Evolutionary conservation across 805 yeast genomes (phyloP), one percentile per base, ranked within the genome.

Genomic region (Metschnikowia shivogae): DNA sequence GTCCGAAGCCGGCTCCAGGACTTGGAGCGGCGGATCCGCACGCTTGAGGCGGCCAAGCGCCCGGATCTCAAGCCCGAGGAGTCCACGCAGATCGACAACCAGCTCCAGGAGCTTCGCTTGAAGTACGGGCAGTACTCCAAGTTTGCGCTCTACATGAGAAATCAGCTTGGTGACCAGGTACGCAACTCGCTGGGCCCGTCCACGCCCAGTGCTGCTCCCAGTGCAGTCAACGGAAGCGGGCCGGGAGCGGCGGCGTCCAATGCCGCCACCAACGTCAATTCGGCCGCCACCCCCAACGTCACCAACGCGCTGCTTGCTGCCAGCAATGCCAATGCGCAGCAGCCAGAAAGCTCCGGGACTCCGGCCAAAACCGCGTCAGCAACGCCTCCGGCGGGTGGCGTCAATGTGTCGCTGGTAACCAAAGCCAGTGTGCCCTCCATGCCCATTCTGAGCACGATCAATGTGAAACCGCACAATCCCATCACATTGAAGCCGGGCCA

Each of bases 361-460:
- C 30, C 27, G 4, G 22, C 22, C 4, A 32, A 14, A 5, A 27
- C 40, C 9, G 46, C 45, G 8, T 34, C 47, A 9, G 47, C 47
- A 34, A 54, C 51, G 12, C 47, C 49, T 3, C 41, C 48, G n/a
- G 48, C 42, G 3, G 50, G 56, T 2, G 57, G 57, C 11, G 52
- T 68, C 34, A 68, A 67, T 44, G 60, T 69, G 29, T 55, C 67
- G 22, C 74, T 67, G 42, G 67, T 67, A 30, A 73, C 76, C 22
- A 75, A 78, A 46, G 76, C 83, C 17, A 66, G 76, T 37, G 79
- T 76, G 26, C 87, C 89, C 1, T 74, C 82, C n/a, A 71, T 84
- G 30, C 85, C 87, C 1, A 83, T 92, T 33, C 83, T 96, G 1
- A 76, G 76, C 36, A 80, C 77, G 14, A 71, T 93, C 42, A 76